Evolutionary conservation across 805 yeast genomes (phyloP), one percentile per base, ranked within the genome.

Genomic region (Komagataella mondaviorum): DNA sequence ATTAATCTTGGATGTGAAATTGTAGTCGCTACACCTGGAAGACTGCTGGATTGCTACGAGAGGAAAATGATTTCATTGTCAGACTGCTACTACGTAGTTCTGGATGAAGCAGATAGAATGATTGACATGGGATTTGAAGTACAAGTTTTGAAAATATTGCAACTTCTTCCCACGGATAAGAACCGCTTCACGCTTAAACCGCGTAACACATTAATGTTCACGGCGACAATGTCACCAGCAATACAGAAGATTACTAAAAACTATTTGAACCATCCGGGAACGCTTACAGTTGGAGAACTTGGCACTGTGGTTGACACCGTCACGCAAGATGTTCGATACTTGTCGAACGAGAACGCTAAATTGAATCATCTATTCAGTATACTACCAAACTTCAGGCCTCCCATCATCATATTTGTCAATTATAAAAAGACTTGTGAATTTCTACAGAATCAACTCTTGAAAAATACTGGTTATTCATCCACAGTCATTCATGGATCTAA

Each of bases 31-130:
- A 91, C 99, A 0, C 98, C 99, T 0, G 99, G 99, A 6, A 70
- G 98, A 54, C 69, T 91, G 48, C 74, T 88, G 10, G 99, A 91
- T 60, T 80, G 89, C 54, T 55, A 90, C 16, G 88, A 84, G 52
- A 71, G 85, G 50, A 78, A 80, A n/a, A 69, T 84, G 18, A 54
- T 89, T 2, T 75, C 75, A 1, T 66, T 90, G 39, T 69, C 68
- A 45, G 78, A 78, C 53, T 78, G 95, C 55, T 74, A 74, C 54
- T 84, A 80, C 54, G 66, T 91, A 20, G 83, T 87, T 1, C 73
- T 90, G 70, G 99, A 91, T 68, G 99, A 91, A 66, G 96, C 96
- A 1, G 99, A 91, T 65, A 73, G 90, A 57, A 91, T 91, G 98
- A 81, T 91, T 46, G 96, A 89, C 63, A 76, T 91, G 78, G 97